phyloP scores from a whole-genome alignment of 306 rosid species.

The Canavalia gladiata region DNA sequence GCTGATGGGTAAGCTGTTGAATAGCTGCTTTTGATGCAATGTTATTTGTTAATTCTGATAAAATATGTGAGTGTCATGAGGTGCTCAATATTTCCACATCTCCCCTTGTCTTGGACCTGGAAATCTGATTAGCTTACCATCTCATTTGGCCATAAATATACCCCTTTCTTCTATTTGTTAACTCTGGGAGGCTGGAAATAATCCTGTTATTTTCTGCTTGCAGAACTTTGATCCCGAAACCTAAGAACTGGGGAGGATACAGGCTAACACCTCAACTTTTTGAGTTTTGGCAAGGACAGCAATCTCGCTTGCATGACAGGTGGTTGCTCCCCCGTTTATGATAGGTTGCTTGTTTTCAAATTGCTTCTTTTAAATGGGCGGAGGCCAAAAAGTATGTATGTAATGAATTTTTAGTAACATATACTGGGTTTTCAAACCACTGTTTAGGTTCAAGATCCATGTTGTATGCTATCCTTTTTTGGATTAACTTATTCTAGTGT shows the following conservation, averaged over 20 bases:
- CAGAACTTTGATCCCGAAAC: conserved; percentile 92
- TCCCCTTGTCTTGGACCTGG: conserved; percentile 34
- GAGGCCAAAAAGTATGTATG: conserved; percentile 7
- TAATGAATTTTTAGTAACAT: neutral
- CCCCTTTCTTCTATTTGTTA: conserved; percentile 44
- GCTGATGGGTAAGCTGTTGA: conserved; percentile 82
- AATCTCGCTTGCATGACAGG: conserved; percentile 99
- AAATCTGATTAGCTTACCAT: conserved; percentile 22
- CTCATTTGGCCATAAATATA: conserved; percentile 36
- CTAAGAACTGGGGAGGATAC: conserved; percentile 97
- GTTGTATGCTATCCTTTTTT: neutral
- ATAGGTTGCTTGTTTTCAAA: conserved; percentile 54
- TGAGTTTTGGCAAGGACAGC: conserved; percentile 99
- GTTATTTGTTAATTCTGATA: conserved; percentile 30
- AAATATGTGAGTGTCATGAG: conserved; percentile 25
- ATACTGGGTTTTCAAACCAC: conserved; percentile 18
- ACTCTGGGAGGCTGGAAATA: conserved; percentile 36
- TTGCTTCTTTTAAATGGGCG: conserved; percentile 40
- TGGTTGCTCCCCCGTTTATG: conserved; percentile 74
- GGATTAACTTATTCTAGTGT: conserved; percentile 1
- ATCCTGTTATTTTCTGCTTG: conserved; percentile 48
- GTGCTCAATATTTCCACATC: conserved; percentile 19
- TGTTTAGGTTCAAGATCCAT: conserved; percentile 27
- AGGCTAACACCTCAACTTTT: conserved; percentile 81
- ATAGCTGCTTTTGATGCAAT: conserved; percentile 21